Percentiles rank a stretch among this genome's conserved stretches.
Conservation (phyloP, 2,329 filamentous ascomycete genomes). For the Botryotinia narcissicola region DNA sequence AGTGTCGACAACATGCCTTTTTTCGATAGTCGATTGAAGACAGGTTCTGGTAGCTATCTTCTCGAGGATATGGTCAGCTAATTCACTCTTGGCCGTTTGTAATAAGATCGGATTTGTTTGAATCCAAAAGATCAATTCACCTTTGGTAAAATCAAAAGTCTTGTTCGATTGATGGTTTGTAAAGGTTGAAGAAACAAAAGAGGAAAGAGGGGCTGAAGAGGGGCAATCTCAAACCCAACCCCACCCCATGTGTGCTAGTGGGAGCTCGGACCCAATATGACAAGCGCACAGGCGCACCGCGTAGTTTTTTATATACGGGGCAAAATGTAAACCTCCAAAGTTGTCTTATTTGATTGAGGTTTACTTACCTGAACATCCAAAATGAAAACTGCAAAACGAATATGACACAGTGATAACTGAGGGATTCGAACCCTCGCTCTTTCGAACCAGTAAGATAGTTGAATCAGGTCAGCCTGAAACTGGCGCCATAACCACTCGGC, state of each 20-base stretch:
- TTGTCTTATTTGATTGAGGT: no score
- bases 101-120: background rate
- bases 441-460: conserved; percentile 30
- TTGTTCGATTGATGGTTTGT: background rate
- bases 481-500: conserved; percentile 42
- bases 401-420: conserved; percentile 5
- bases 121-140: background rate
- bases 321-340: background rate
- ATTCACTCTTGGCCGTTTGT: background rate
- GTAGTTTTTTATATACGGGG: background rate
- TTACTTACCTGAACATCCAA: background rate
- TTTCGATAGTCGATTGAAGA: background rate
- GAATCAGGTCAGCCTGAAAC: conserved; percentile 37
- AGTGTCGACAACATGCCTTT: background rate
- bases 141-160: background rate
- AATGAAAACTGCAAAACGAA: background rate
- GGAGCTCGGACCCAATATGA: background rate
- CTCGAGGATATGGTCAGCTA: background rate
- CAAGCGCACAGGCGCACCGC: background rate
- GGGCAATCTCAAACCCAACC: background rate
- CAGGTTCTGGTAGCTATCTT: fast-evolving
- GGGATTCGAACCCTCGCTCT: conserved; percentile 41
- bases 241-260: background rate
- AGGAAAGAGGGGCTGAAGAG: background rate
- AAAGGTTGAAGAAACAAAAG: background rate